Conservation (phyloP, 179 eudicot genomes). For the Spinacia oleracea region DNA sequence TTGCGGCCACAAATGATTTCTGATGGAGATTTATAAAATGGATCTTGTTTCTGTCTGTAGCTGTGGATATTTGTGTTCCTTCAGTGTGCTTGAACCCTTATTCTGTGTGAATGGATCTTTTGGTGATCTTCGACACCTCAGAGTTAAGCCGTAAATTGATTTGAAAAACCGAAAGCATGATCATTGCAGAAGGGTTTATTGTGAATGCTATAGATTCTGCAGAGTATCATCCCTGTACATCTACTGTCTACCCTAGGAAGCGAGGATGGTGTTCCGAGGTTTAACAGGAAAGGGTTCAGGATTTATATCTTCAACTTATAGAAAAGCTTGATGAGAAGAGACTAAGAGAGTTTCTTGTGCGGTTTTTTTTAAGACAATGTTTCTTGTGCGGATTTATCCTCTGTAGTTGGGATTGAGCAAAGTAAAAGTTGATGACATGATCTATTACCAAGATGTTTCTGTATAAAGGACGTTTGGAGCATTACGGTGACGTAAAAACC, state of each 20-base stretch:
- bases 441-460: too few relatives aligned
- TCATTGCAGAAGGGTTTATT: constrained; percentile 10
- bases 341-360: constrained; percentile 33
- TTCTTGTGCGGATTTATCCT: too few relatives aligned
- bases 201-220: too few relatives aligned
- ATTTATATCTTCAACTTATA: constrained; percentile 33
- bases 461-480: too few relatives aligned
- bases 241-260: constrained; percentile 31
- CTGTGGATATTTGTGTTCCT: background rate
- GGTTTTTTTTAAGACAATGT: constrained; percentile 18
- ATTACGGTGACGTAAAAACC: too few relatives aligned
- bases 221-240: too few relatives aligned
- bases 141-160: too few relatives aligned
- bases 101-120: constrained; percentile 17
- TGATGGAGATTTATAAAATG: background rate
- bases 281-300: background rate
- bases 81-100: constrained; percentile 1
- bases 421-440: too few relatives aligned
- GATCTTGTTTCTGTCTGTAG: background rate
- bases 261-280: background rate
- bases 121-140: too few relatives aligned
- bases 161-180: too few relatives aligned
- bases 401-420: too few relatives aligned
- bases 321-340: constrained; percentile 31
- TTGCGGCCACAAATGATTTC: background rate